Evolutionary conservation across 1,284 basidiomycete genomes (phyloP).

Genomic region (Erythrobasidium hasegawianum): DNA sequence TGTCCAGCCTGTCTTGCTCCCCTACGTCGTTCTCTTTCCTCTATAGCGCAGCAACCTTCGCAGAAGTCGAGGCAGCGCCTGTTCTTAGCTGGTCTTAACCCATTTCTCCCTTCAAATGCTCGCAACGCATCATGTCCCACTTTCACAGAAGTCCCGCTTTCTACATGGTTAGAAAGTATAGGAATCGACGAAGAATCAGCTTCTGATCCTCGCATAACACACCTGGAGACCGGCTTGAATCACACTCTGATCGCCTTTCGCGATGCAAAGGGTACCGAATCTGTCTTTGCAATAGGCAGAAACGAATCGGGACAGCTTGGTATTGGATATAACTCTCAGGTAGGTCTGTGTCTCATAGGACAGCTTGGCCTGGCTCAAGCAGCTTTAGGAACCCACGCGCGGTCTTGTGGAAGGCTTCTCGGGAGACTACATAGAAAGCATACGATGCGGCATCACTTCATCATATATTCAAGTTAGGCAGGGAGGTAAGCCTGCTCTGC

Average conservation of each 20-base stretch:
- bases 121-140: constrained; percentile 9
- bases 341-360: not conserved
- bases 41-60: not conserved
- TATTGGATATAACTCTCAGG: constrained; percentile 40
- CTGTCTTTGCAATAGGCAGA: constrained; percentile 39
- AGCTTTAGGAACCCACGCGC: constrained; percentile 38
- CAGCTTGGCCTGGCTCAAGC: not conserved
- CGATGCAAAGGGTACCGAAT: constrained; percentile 33
- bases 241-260: constrained; percentile 38
- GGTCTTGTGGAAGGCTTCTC: constrained; percentile 42
- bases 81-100: constrained; percentile 31
- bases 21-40: not conserved
- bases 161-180: constrained; percentile 24
- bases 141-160: constrained; percentile 19
- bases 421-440: constrained; percentile 18
- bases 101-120: constrained; percentile 17
- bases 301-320: constrained; percentile 43
- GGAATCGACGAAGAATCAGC: constrained; percentile 9
- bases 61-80: constrained; percentile 9
- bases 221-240: constrained; percentile 31
- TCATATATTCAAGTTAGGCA: constrained; percentile 25
- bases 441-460: constrained; percentile 27
- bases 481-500: not conserved
- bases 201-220: constrained; percentile 9
- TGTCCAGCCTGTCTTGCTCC: not conserved